phyloP scores from a whole-genome alignment of 73 alveolate genomes.

The Tetrahymena thermophila region DNA sequence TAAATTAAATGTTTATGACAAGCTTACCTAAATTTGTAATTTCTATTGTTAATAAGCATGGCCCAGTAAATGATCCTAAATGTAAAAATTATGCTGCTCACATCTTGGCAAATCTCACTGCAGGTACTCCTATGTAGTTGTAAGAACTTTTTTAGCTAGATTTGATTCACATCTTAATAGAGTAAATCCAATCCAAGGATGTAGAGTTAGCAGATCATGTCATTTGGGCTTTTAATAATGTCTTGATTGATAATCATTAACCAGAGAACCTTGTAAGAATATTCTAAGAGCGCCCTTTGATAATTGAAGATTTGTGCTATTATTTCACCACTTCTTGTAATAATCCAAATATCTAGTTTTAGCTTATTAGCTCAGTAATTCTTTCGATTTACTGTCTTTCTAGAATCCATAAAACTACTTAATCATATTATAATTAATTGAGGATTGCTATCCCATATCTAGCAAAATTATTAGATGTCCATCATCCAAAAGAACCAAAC shows the following conservation, averaged over 20 bases:
- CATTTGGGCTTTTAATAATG: conserved; percentile 1
- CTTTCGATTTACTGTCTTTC: not conserved
- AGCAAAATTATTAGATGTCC: not conserved
- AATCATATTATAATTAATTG: not conserved
- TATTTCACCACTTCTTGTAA: not conserved
- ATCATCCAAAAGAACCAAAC: not conserved
- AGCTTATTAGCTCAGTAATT: not conserved
- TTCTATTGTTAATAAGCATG: not conserved
- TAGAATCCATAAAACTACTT: not conserved
- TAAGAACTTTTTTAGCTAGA: not conserved
- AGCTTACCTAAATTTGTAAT: not conserved
- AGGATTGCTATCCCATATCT: not conserved
- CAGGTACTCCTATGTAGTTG: not conserved
- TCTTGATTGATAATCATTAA: not conserved
- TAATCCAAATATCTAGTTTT: not conserved
- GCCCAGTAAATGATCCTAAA: not conserved
- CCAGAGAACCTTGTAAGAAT: not conserved
- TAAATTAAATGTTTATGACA: not conserved
- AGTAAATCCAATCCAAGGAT: not conserved
- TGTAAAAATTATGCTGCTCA: not conserved
- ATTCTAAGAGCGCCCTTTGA: not conserved
- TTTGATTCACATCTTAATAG: not conserved
- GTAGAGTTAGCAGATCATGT: not conserved
- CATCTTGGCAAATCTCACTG: not conserved
- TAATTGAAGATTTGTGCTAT: not conserved